A percentile compares a stretch with the other conserved stretches of the same genome.
These are phyloP conservation scores for Agaricales sp. DNA, from an alignment of 1,284 basidiomycete genomes.

Conservation along the genomic window DNA sequence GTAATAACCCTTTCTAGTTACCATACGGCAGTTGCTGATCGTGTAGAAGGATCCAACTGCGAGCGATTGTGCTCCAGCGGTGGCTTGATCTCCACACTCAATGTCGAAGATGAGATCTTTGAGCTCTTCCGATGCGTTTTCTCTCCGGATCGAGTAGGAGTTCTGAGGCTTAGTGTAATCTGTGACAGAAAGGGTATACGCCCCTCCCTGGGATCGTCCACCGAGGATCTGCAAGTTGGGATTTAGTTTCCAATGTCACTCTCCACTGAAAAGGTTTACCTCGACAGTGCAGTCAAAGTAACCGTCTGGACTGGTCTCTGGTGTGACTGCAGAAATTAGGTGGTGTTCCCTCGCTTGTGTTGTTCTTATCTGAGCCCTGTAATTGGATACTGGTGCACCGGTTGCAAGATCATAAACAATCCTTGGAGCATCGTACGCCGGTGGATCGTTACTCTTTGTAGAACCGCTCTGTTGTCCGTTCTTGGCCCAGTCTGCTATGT, in stretches of 20 bases:
- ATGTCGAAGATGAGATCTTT: slow-evolving; percentile 39
- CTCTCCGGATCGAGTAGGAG: slow-evolving; percentile 15
- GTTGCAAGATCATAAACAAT: slow-evolving; percentile 14
- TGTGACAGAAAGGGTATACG: slow-evolving; percentile 47
- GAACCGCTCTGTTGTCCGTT: slow-evolving; percentile 18
- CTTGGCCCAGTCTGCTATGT: slow-evolving; percentile 46
- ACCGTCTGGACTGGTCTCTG: slow-evolving; percentile 31
- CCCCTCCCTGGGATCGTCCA: background rate
- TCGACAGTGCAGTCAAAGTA: slow-evolving; percentile 64
- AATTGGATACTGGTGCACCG: slow-evolving; percentile 4
- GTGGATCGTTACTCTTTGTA: too few species aligned
- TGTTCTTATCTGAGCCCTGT: slow-evolving; percentile 4
- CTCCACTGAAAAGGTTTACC: slow-evolving; percentile 33
- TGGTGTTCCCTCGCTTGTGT: slow-evolving; percentile 28
- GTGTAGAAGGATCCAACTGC: slow-evolving; percentile 39
- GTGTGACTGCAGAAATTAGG: slow-evolving; percentile 39
- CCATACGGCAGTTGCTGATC: slow-evolving; percentile 46
- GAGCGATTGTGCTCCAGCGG: slow-evolving; percentile 30
- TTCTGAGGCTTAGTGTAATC: slow-evolving; percentile 46
- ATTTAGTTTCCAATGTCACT: slow-evolving; percentile 33
- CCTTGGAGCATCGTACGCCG: slow-evolving; percentile 14
- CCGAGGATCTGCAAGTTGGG: slow-evolving; percentile 19
- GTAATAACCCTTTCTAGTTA: slow-evolving; percentile 26
- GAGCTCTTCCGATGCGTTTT: slow-evolving; percentile 36
- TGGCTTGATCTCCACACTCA: slow-evolving; percentile 46